Conservation (phyloP, 164 flowering plant genomes). For the Akebia trifoliata region DNA sequence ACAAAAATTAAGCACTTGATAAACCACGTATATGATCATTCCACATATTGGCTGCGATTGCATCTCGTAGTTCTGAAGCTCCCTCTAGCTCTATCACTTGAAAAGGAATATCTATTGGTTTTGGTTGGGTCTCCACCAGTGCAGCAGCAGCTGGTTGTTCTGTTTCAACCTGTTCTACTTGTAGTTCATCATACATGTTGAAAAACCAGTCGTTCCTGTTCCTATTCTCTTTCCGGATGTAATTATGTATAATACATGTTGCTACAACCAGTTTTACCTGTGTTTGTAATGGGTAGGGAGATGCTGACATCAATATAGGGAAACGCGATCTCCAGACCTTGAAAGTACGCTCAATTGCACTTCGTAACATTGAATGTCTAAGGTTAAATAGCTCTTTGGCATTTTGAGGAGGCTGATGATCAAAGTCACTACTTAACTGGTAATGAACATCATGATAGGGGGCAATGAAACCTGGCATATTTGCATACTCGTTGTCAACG, state of each 20-base stretch:
- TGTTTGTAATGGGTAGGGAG: slow-evolving; percentile 62
- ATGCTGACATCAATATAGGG: slow-evolving; percentile 48
- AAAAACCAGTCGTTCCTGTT: slow-evolving; percentile 52
- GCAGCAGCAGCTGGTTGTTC: slow-evolving; percentile 26
- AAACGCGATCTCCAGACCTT: slow-evolving; percentile 50
- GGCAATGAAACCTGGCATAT: slow-evolving; percentile 58
- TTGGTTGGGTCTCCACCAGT: slow-evolving; percentile 19
- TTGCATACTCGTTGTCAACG: slow-evolving; percentile 47
- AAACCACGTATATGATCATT: slow-evolving; percentile 35
- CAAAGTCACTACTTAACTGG: slow-evolving; percentile 29
- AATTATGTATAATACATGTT: slow-evolving; percentile 61
- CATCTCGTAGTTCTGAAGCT: slow-evolving; percentile 35
- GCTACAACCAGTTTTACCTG: slow-evolving; percentile 62
- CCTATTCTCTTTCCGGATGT: slow-evolving; percentile 39
- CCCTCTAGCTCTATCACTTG: slow-evolving; percentile 27
- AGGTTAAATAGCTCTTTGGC: slow-evolving; percentile 52
- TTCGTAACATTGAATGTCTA: slow-evolving; percentile 39
- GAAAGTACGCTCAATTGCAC: slow-evolving; percentile 32
- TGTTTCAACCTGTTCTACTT: slow-evolving; percentile 16
- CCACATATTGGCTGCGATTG: slow-evolving; percentile 50
- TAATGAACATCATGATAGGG: slow-evolving; percentile 42
- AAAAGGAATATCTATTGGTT: slow-evolving; percentile 22
- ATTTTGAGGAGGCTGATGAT: slow-evolving; percentile 36
- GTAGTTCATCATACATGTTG: slow-evolving; percentile 30
- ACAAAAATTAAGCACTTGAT: too few relatives aligned